phyloP scores from a whole-genome alignment of 176 grass and related monocot species.

The Ampelocalamus luodianensis region DNA sequence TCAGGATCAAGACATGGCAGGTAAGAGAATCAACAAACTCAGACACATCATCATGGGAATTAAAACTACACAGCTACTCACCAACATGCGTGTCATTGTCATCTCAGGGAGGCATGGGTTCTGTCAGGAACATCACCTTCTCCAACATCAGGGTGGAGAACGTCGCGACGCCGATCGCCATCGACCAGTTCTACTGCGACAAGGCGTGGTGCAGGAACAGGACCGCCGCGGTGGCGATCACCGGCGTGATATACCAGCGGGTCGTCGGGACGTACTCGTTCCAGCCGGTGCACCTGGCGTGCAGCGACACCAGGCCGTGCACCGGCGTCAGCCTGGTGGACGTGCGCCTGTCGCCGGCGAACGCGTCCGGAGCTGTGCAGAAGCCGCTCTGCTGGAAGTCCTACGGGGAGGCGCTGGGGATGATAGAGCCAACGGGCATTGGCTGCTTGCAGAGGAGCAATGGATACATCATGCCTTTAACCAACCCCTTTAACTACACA shows the following conservation, averaged over 20 bases:
- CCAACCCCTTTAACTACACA: conserved; percentile 57
- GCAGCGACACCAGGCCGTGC: conserved; percentile 74
- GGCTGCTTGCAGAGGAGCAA: conserved; percentile 61
- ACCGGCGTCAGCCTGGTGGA: conserved; percentile 58
- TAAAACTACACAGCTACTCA: too few relatives aligned
- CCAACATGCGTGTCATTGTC: neutral
- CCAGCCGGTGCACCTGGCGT: conserved; percentile 66
- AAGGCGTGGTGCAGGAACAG: conserved; percentile 55
- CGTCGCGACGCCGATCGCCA: conserved; percentile 66
- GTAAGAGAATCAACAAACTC: conserved; percentile 17
- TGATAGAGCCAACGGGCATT: conserved; percentile 37
- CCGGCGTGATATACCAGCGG: conserved; percentile 53
- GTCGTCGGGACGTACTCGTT: conserved; percentile 66
- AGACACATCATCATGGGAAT: neutral
- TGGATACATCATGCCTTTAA: conserved; percentile 50
- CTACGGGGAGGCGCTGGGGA: conserved; percentile 52
- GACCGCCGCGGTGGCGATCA: conserved; percentile 61
- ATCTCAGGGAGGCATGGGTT: conserved; percentile 69
- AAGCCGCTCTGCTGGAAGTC: conserved; percentile 67
- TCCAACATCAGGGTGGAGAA: conserved; percentile 62
- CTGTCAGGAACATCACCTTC: conserved; percentile 76
- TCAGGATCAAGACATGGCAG: conserved; percentile 92
- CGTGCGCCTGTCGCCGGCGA: conserved; percentile 48
- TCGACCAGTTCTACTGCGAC: conserved; percentile 91
- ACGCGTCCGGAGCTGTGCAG: neutral